Evolutionary conservation across 495 filamentous ascomycete species (phyloP), one percentile per base, ranked within the genome.

Genomic region (Trichocladium antarcticum): DNA sequence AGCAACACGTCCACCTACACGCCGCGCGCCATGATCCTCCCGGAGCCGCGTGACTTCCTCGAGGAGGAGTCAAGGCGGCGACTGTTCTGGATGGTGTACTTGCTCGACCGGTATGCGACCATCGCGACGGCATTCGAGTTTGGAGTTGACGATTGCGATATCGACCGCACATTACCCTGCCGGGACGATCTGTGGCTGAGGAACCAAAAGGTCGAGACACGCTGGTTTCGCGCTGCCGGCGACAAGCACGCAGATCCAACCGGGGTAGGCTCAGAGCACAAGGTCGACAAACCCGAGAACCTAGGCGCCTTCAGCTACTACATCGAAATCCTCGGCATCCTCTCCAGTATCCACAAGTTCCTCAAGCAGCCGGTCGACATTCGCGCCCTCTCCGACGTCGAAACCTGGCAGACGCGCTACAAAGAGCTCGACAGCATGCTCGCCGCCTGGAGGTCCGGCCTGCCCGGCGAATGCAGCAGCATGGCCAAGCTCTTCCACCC

Each of bases 81-180:
- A 6, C 68, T 94, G 1, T 93, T 95, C 68, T 95, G 88, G 88
- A 89, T 88, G 84, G 81, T 93, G 22, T 95, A 92, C 57, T 61
- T 93, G 22, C 73, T 95, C 29, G 88, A 95, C 64, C 74, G 89
- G 35, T 93, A 92, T 56, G 87, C 88, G 1, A 93, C 87, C 1
- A 78, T 93, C 38, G 82, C 86, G 0, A 95, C 88, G 0, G 85
- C 87, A 3, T 92, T 95, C 54, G 86, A 94, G 60, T 89, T 95
- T 63, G 85, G 84, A 2, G 67, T 95, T 41, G 82, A 87, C 52
- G 86, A 93, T 56, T 85, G 82, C 54, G 87, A 94, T 53, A 90
- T 95, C 42, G 86, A 94, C 58, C 78, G 87, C 21, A 86, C 80
- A 38, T 71, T 95, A 11, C 88, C 88, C 16, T 95, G 88, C 59